These are phyloP conservation scores for Populus tremula DNA, from an alignment of 345 rosid genomes.

Conservation along the genomic window DNA sequence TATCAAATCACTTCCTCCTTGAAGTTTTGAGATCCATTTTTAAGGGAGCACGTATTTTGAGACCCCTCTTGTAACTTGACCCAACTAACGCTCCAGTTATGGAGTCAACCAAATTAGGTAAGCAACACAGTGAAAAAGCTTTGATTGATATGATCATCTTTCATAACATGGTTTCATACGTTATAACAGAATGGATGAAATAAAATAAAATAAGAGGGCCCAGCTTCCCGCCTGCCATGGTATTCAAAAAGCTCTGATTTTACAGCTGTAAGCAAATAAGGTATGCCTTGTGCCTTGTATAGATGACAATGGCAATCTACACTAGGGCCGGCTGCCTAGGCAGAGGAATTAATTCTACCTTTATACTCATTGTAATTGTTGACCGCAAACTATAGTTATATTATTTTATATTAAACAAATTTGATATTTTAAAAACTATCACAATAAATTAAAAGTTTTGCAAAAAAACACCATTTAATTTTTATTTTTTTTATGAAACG, in stretches of 20 bases:
- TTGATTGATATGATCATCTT: not conserved
- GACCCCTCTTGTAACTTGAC: not conserved
- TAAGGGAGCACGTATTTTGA: not conserved
- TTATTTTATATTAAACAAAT: not conserved
- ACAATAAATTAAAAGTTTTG: too few species aligned
- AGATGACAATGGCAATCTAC: not conserved
- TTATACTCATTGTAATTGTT: too few species aligned
- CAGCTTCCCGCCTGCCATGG: not conserved
- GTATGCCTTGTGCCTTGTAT: not conserved
- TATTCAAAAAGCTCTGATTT: not conserved
- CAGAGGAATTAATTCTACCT: too few species aligned
- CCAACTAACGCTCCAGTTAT: not conserved
- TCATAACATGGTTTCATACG: not conserved
- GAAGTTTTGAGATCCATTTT: too few species aligned
- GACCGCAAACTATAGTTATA: too few species aligned
- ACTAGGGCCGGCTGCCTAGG: not conserved
- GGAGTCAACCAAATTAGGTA: constrained; percentile 13
- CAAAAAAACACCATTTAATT: too few species aligned
- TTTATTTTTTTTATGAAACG: too few species aligned
- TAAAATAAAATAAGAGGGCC: not conserved
- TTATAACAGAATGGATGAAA: not conserved
- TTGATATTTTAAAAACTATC: too few species aligned
- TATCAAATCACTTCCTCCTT: too few species aligned
- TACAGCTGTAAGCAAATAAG: constrained; percentile 16
- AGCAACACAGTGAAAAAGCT: not conserved